These are phyloP conservation scores for Anthoceros angustus DNA, from an alignment of 225 moss, liverwort and hornwort species.

Conservation along the genomic window DNA sequence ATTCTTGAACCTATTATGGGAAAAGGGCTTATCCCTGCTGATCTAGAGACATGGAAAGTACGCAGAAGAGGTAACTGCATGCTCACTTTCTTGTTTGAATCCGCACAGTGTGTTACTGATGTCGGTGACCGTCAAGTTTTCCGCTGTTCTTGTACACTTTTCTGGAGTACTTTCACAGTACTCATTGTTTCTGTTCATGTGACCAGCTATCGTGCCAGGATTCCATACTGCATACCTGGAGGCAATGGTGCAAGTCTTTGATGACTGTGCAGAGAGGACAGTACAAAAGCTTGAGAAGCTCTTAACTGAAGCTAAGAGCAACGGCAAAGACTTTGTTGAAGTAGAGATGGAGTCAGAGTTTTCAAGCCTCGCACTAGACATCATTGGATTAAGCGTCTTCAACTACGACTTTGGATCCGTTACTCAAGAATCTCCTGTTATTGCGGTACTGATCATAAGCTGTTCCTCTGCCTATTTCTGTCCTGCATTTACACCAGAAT, in stretches of 20 bases:
- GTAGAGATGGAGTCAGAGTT: conserved; percentile 91
- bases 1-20: conserved; percentile 99
- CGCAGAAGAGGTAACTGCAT: conserved; percentile 72
- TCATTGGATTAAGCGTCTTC: conserved; percentile 94
- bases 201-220: conserved; percentile 82
- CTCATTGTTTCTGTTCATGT: conserved; percentile 8
- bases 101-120: conserved; percentile 8
- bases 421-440: conserved; percentile 84
- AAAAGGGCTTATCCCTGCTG: conserved; percentile 97
- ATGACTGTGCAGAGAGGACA: conserved; percentile 60
- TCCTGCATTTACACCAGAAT: no score
- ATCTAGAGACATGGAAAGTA: conserved; percentile 81
- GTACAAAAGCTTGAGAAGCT: conserved; percentile 49
- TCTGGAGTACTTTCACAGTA: background rate
- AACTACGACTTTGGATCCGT: conserved; percentile 99
- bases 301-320: conserved; percentile 26
- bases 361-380: conserved; percentile 87
- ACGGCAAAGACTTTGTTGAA: conserved; percentile 31
- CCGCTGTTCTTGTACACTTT: no score
- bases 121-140: no score
- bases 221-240: conserved; percentile 90
- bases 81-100: conserved; percentile 12
- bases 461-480: no score
- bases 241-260: conserved; percentile 79
- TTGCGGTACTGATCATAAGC: no score